These are phyloP conservation scores for Theobroma grandiflorum DNA, from an alignment of 441 rosid genomes.

Conservation along the genomic window DNA sequence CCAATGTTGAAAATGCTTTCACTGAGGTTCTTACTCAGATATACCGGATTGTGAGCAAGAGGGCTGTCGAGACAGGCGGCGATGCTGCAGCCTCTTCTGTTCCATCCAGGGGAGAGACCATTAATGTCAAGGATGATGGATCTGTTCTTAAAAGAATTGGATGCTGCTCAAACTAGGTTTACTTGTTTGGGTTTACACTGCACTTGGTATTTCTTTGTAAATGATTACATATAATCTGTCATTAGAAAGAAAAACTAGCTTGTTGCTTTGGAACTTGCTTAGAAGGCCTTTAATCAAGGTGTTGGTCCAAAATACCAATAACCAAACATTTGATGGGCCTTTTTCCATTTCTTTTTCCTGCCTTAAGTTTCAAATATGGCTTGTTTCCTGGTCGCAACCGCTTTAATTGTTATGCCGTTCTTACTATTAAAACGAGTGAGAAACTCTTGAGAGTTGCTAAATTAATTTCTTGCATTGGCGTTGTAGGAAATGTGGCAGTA, in stretches of 20 bases:
- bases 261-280: neutral
- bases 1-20: slow-evolving; percentile 83
- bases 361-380: too few species aligned
- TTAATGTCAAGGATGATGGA: slow-evolving; percentile 53
- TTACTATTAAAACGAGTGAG: too few species aligned
- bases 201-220: slow-evolving; percentile 22
- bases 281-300: neutral
- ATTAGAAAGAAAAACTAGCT: neutral
- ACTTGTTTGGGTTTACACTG: slow-evolving; percentile 3
- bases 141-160: slow-evolving; percentile 39
- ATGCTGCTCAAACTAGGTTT: slow-evolving; percentile 44
- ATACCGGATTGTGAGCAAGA: slow-evolving; percentile 78
- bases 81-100: slow-evolving; percentile 56
- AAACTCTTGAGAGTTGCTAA: too few species aligned
- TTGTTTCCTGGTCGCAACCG: too few species aligned
- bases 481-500: too few species aligned
- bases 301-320: neutral
- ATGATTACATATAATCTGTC: slow-evolving; percentile 14
- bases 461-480: too few species aligned
- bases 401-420: too few species aligned
- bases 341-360: too few species aligned
- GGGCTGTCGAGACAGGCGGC: slow-evolving; percentile 71
- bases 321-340: neutral
- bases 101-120: slow-evolving; percentile 80
- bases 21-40: slow-evolving; percentile 89